phyloP scores from a whole-genome alignment of 345 rosid genomes.

The Syzygium oleosum region DNA sequence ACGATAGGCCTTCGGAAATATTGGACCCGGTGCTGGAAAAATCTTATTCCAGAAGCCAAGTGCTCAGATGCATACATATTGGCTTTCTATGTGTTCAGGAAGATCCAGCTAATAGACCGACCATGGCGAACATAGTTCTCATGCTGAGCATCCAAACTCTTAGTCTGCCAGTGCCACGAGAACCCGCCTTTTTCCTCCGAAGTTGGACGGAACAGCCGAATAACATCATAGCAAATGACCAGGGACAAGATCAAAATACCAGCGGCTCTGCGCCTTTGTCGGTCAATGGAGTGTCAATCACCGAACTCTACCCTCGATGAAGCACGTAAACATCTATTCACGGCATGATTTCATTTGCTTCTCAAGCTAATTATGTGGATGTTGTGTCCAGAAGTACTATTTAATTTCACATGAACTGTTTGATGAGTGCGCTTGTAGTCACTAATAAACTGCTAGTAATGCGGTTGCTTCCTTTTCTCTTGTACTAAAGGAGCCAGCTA shows the following conservation, averaged over 20 bases:
- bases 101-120: not conserved
- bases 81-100: not conserved
- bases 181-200: conserved; percentile 9
- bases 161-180: not conserved
- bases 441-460: no score
- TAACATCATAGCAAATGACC: not conserved
- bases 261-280: not conserved
- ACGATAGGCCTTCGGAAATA: not conserved
- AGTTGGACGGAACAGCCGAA: not conserved
- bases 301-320: not conserved
- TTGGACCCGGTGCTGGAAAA: not conserved
- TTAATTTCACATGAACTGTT: no score
- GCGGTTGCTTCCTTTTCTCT: no score
- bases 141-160: conserved; percentile 13
- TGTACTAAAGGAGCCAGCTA: no score
- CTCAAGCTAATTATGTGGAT: no score
- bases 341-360: not conserved
- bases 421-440: no score
- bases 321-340: not conserved
- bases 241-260: not conserved
- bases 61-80: not conserved
- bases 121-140: not conserved
- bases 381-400: no score
- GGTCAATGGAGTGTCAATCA: not conserved
- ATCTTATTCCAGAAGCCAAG: not conserved